Evolutionary conservation across 768 basidiomycete genomes (phyloP).

Genomic region (Termitomyces sp.): DNA sequence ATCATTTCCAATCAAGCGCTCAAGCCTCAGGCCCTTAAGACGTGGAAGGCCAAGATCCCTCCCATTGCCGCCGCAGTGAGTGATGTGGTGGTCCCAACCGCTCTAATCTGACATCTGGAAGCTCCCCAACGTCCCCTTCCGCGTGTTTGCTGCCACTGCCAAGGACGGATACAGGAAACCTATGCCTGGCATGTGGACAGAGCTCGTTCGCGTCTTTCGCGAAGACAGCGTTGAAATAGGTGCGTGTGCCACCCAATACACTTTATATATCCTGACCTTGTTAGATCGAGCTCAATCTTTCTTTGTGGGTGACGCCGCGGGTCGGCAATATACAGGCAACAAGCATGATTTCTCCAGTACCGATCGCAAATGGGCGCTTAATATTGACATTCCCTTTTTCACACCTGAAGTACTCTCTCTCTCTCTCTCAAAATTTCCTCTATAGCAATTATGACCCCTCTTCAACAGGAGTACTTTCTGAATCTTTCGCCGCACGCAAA

Average conservation of each 20-base stretch:
- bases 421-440: not conserved
- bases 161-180: conserved; percentile 84
- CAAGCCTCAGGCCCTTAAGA: conserved; percentile 42
- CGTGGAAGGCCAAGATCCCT: conserved; percentile 78
- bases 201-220: conserved; percentile 60
- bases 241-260: conserved; percentile 26
- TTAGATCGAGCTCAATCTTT: conserved; percentile 67
- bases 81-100: conserved; percentile 1
- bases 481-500: conserved; percentile 41
- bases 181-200: conserved; percentile 83
- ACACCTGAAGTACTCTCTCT: conserved; percentile 85
- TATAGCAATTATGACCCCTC: not conserved
- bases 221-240: conserved; percentile 65
- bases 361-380: conserved; percentile 84
- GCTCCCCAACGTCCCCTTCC: conserved; percentile 76
- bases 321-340: conserved; percentile 47
- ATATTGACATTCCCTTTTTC: conserved; percentile 67
- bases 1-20: conserved; percentile 82
- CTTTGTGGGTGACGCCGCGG: conserved; percentile 91
- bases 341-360: conserved; percentile 74
- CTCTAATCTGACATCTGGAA: conserved; percentile 26
- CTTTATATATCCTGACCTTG: conserved; percentile 2
- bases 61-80: conserved; percentile 63
- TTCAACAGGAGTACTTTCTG: conserved; percentile 77
- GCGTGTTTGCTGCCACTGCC: conserved; percentile 72